Conservation (phyloP, 2,329 filamentous ascomycete species). For the Coleophoma eucalyptorum region DNA sequence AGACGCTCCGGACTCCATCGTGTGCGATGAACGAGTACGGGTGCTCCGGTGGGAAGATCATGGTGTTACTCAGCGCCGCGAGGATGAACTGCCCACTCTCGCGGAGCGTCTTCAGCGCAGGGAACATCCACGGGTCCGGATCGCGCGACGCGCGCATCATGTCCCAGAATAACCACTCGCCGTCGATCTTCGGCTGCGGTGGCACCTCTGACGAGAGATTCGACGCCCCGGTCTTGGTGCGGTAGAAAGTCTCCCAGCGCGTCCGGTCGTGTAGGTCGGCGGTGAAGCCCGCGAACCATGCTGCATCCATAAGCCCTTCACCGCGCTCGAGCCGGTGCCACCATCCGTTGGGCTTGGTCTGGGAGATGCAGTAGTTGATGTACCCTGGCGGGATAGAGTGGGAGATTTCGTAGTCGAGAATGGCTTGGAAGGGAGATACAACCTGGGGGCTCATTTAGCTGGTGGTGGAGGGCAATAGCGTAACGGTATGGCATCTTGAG, state of each 20-base stretch:
- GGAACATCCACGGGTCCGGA: conserved; percentile 85
- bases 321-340: conserved; percentile 91
- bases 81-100: conserved; percentile 64
- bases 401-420: conserved; percentile 81
- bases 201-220: conserved; percentile 43
- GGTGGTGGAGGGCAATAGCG: background rate
- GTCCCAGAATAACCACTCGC: conserved; percentile 76
- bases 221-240: conserved; percentile 36
- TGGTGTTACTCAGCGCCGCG: conserved; percentile 85
- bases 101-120: conserved; percentile 69
- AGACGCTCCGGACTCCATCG: conserved; percentile 60
- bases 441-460: conserved; percentile 45
- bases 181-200: conserved; percentile 69
- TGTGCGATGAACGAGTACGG: conserved; percentile 52
- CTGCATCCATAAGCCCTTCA: conserved; percentile 68
- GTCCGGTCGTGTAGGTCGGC: conserved; percentile 62
- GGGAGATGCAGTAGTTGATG: conserved; percentile 87
- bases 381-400: conserved; percentile 80
- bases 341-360: conserved; percentile 70
- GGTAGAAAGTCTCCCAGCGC: conserved; percentile 68
- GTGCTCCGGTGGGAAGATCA: conserved; percentile 77
- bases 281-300: conserved; percentile 75
- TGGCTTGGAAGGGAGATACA: conserved; percentile 85
- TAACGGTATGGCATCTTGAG: background rate
- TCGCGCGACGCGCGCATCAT: conserved; percentile 77